Percentiles rank a stretch among this genome's conserved stretches.
phyloP scores from a whole-genome alignment of 768 basidiomycete genomes.

The Exidia glandulosa region DNA sequence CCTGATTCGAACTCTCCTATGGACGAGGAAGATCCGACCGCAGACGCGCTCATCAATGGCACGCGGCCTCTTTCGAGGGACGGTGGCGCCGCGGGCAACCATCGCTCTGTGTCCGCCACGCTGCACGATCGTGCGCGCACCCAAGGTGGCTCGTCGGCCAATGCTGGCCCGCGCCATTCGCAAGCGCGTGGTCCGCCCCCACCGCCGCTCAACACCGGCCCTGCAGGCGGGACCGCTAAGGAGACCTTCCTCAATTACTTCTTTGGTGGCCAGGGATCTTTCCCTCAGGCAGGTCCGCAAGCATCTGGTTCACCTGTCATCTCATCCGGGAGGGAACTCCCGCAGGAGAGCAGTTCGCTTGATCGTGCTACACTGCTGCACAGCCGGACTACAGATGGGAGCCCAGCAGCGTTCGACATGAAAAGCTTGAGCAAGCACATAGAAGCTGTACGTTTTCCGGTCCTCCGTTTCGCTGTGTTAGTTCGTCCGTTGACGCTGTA shows the following conservation, averaged over 20 bases:
- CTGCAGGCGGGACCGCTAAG: slow-evolving; percentile 40
- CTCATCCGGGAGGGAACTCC: slow-evolving; percentile 7
- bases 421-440: slow-evolving; percentile 96
- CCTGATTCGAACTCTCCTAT: slow-evolving; percentile 38
- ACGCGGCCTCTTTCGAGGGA: slow-evolving; percentile 31
- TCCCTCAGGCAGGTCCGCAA: slow-evolving; percentile 50
- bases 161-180: slow-evolving; percentile 16
- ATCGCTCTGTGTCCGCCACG: slow-evolving; percentile 66
- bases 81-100: slow-evolving; percentile 18
- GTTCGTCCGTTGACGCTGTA: background rate
- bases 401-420: slow-evolving; percentile 91
- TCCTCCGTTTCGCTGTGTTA: background rate
- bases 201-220: slow-evolving; percentile 16
- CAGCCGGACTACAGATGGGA: slow-evolving; percentile 47
- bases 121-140: slow-evolving; percentile 62
- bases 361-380: background rate
- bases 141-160: slow-evolving; percentile 27
- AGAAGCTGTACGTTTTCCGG: slow-evolving; percentile 69
- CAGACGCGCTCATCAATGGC: slow-evolving; percentile 36
- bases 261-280: slow-evolving; percentile 76
- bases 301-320: slow-evolving; percentile 26
- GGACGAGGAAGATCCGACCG: slow-evolving; percentile 50
- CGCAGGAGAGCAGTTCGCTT: background rate
- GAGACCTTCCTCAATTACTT: slow-evolving; percentile 97
- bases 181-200: slow-evolving; percentile 12